Evolutionary conservation across 179 eudicot species (phyloP).

Genomic region (Drosera spatulata): DNA sequence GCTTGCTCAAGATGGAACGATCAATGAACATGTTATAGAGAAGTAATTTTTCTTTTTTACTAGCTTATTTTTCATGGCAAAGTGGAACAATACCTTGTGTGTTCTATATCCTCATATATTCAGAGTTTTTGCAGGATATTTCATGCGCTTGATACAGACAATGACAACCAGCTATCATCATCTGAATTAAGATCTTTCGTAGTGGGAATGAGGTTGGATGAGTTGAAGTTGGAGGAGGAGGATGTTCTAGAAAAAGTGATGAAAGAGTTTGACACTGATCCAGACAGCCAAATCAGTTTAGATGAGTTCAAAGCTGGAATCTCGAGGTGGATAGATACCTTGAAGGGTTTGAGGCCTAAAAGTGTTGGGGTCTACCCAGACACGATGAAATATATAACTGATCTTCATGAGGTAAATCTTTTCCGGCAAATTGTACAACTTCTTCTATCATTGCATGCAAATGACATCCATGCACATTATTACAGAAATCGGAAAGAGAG

Average conservation of each 20-base stretch:
- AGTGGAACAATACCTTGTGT: background rate
- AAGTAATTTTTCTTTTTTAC: conserved; percentile 14
- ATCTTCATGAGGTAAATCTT: conserved; percentile 38
- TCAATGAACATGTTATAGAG: conserved; percentile 23
- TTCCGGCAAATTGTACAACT: background rate
- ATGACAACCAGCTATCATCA: conserved; percentile 25
- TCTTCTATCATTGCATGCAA: background rate
- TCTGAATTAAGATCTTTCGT: conserved; percentile 38
- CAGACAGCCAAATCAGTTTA: conserved; percentile 25
- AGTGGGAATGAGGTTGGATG: conserved; percentile 25
- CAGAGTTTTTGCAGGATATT: conserved; percentile 28
- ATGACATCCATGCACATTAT: background rate
- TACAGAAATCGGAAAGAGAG: conserved; percentile 26
- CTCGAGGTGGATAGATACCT: conserved; percentile 25
- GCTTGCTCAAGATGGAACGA: conserved; percentile 32
- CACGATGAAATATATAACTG: conserved; percentile 30
- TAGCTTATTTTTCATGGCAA: background rate
- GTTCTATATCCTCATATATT: background rate
- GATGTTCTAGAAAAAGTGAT: conserved; percentile 29
- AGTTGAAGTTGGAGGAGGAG: conserved; percentile 19
- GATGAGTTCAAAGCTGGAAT: conserved; percentile 50
- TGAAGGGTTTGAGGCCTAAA: conserved; percentile 2
- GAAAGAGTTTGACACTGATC: conserved; percentile 44
- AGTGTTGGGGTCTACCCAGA: conserved; percentile 16
- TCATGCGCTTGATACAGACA: conserved; percentile 26